Evolutionary conservation across 179 eudicot species (phyloP), one percentile per base, ranked within the genome.

Genomic region (Vitellaria paradoxa): DNA sequence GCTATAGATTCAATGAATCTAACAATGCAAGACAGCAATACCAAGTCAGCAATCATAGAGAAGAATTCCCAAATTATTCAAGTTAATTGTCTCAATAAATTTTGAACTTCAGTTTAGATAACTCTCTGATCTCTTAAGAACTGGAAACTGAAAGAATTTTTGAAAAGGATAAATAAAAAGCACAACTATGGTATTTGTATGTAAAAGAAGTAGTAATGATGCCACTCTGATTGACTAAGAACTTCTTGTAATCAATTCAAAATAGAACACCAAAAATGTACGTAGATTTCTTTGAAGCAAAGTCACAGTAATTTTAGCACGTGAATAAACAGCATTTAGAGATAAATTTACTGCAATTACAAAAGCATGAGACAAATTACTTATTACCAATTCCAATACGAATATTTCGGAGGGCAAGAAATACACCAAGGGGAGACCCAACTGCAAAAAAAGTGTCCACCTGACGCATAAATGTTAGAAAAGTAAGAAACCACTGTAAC

Each of bases 361-460:
- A 37, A 26, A 23, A 30, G 26, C n/a, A 70, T 57, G 70, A 57
- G 65, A 59, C 30, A 7, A 65, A 42, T 23, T 70, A 46, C 46
- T 72, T 18, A 78, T 83, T 87, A 94, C 99, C 99, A 49, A 90
- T 88, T 49, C 99, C 99, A 72, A 96, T 86, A 67, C 99, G 98
- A 79, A 94, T 86, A 85, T 96, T 96, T 59, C 99, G 98, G 66
- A 96, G 93, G 76, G 99, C 83, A 60, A 96, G 97, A 77, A 96
- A 96, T 65, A 96, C 99, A 63, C 98, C 99, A 69, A 96, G 97
- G 76, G 99, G 99, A 57, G 99, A 96, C 7, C 99, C 99, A 83
- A 86, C 98, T 23, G 99, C 98, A 86, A 88, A 96, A 68, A 92
- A 96, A 56, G 98, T 96, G 79, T 96, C 98, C 73, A 94, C 97